A percentile compares a stretch with the other conserved stretches of the same genome.
Conservation (phyloP, 495 filamentous ascomycete species). For the Podospora pseudocomata region DNA sequence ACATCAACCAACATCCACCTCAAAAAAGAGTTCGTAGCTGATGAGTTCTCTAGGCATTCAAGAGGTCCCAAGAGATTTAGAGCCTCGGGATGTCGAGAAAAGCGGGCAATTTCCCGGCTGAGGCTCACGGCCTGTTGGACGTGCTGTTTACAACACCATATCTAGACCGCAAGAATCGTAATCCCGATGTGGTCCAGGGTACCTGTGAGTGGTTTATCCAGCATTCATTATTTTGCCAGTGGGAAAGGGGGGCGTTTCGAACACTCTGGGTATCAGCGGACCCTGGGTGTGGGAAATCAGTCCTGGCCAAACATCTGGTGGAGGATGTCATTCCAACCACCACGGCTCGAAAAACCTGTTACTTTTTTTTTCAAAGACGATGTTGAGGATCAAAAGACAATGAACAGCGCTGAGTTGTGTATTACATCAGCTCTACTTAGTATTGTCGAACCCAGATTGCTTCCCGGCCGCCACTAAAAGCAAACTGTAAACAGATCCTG, state of each 20-base stretch:
- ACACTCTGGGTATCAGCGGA: slow-evolving; percentile 51
- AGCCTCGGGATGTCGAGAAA: too few relatives aligned
- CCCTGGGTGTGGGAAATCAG: slow-evolving; percentile 56
- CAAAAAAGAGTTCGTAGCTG: too few relatives aligned
- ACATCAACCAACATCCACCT: too few relatives aligned
- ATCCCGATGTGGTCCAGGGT: slow-evolving; percentile 31
- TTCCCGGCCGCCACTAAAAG: too few relatives aligned
- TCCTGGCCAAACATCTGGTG: slow-evolving; percentile 44
- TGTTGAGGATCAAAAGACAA: slow-evolving; percentile 41
- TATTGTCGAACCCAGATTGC: too few relatives aligned
- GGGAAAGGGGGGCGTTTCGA: slow-evolving; percentile 25
- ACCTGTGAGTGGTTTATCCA: slow-evolving; percentile 45
- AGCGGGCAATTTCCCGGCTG: too few relatives aligned
- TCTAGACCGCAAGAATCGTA: slow-evolving; percentile 40
- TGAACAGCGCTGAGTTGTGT: slow-evolving; percentile 38
- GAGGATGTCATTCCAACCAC: slow-evolving; percentile 34
- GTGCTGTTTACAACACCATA: slow-evolving; percentile 24
- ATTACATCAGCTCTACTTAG: slow-evolving; percentile 41
- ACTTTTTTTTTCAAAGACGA: slow-evolving; percentile 60
- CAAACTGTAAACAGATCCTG: too few relatives aligned
- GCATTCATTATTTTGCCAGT: slow-evolving; percentile 34
- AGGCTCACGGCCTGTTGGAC: too few relatives aligned
- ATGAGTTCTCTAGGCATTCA: too few relatives aligned
- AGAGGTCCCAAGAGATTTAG: too few relatives aligned
- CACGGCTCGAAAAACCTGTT: slow-evolving; percentile 34